Percentiles rank a stretch among this genome's conserved stretches.
Evolutionary conservation across 2,329 filamentous ascomycete species (phyloP).

Genomic region (Fusarium annulatum): DNA sequence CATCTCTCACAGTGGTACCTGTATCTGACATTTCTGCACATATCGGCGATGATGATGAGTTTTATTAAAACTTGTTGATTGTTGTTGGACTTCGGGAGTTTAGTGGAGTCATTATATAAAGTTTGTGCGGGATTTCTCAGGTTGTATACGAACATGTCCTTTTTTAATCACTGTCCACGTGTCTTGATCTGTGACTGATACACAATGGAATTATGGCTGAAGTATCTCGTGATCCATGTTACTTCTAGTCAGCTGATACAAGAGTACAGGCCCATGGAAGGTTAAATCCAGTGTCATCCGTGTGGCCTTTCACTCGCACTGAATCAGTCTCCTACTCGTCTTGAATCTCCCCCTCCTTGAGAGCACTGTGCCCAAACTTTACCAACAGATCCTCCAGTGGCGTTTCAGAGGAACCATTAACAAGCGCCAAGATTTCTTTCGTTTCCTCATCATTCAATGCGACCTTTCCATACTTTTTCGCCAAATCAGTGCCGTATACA

Average conservation of each 20-base stretch:
- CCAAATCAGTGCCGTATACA: background rate
- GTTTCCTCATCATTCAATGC: background rate
- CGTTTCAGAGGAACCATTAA: background rate
- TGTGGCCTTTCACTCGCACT: rapidly evolving
- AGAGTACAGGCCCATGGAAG: background rate
- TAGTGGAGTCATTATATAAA: background rate
- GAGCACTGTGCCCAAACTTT: background rate
- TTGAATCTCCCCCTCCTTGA: background rate
- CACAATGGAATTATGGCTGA: background rate
- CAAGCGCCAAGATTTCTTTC: background rate
- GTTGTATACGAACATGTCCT: background rate
- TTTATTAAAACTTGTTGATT: background rate
- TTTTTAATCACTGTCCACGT: background rate
- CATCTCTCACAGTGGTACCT: background rate
- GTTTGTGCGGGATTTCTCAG: background rate
- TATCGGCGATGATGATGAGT: too few relatives aligned
- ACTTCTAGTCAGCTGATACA: background rate
- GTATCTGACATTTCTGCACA: background rate
- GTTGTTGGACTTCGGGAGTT: background rate
- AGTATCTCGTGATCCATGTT: background rate
- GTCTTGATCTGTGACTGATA: background rate
- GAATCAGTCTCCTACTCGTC: background rate
- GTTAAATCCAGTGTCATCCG: too few relatives aligned
- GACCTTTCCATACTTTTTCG: background rate
- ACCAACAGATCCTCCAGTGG: background rate